Percentiles rank a stretch among this genome's conserved stretches.
Evolutionary conservation across 257 asterid genomes (phyloP).

Genomic region (Forsythia viridissima): DNA sequence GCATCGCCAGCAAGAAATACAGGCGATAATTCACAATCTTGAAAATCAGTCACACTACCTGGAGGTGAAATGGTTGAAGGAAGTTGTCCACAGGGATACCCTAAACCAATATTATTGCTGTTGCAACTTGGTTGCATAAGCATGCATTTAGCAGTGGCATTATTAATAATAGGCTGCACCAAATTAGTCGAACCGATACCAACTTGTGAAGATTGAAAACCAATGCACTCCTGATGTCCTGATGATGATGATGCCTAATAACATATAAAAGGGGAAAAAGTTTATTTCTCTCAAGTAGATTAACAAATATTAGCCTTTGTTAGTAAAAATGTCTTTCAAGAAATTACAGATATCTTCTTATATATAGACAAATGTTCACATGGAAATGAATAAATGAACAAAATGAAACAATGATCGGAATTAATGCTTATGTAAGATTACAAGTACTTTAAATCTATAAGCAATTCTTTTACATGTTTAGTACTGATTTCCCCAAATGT

Average conservation of each 20-base stretch:
- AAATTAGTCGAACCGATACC: constrained; percentile 29
- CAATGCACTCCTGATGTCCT: constrained; percentile 53
- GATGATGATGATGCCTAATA: constrained; percentile 53
- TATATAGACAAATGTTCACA: neutral
- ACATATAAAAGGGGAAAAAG: neutral
- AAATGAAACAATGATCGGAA: no score
- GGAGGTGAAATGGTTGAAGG: constrained; percentile 50
- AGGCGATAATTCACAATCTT: constrained; percentile 67
- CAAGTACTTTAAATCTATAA: no score
- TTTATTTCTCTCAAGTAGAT: neutral
- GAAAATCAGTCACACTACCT: constrained; percentile 57
- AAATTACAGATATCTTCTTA: no score
- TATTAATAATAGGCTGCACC: constrained; percentile 48
- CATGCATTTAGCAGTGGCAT: constrained; percentile 34
- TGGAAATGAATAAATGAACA: no score
- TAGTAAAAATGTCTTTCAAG: neutral
- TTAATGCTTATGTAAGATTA: no score
- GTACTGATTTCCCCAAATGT: neutral
- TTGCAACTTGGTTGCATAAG: constrained; percentile 46
- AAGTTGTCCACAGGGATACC: constrained; percentile 50
- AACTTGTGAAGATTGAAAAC: constrained; percentile 37
- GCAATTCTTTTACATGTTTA: no score
- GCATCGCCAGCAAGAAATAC: constrained; percentile 50
- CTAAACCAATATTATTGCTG: constrained; percentile 33
- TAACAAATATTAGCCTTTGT: neutral